Evolutionary conservation across 2,329 filamentous ascomycete species (phyloP), one percentile per base, ranked within the genome.

Genomic region (Aspergillus amoenus): DNA sequence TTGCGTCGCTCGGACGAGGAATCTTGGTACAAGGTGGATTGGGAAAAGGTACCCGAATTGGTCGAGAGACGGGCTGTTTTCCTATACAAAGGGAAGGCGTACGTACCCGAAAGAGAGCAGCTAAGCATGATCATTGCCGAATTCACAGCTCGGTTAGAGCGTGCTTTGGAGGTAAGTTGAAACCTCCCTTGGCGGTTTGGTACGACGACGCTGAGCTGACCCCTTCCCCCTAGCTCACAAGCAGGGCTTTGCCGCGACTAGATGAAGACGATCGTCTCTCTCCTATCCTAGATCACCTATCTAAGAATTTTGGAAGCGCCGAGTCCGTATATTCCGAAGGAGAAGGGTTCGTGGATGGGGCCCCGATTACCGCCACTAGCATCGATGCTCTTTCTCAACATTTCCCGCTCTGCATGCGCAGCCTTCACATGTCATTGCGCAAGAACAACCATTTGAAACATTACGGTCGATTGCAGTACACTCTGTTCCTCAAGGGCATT

Each of bases 21-120:
- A 67, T 86, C 80, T 24, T 99, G 91, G 88, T 96, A 95, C 81
- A 97, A 97, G 77, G 91, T 97, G 1, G 91, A 97, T 68, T 99
- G 93, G 92, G 89, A 92, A 71, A 85, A 87, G 34, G 94, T 99
- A 1, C 91, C 93, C 0, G 93, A 97, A 60, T 78, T 99, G 39
- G 87, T 99, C 0, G 93, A 97, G 75, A 78, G 83, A 48, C 82
- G 93, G 50, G 83, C 84, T 52, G 90, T 96, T 1, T 87, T 94
- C 55, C 63, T 97, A 63, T 88, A 83, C 65, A 86, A 78, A 27
- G 94, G 94, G 3, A 94, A 91, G 73, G 94, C 94, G 1, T 99
- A 92, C 69, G 93, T 99, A 1, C 93, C 94, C 1, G 86, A 88
- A 12, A 83, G 87, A 56, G 92, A 97, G 72, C 92, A 97, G 74